Evolutionary conservation across 495 filamentous ascomycete species (phyloP).

Genomic region (Penicillium alfredii): DNA sequence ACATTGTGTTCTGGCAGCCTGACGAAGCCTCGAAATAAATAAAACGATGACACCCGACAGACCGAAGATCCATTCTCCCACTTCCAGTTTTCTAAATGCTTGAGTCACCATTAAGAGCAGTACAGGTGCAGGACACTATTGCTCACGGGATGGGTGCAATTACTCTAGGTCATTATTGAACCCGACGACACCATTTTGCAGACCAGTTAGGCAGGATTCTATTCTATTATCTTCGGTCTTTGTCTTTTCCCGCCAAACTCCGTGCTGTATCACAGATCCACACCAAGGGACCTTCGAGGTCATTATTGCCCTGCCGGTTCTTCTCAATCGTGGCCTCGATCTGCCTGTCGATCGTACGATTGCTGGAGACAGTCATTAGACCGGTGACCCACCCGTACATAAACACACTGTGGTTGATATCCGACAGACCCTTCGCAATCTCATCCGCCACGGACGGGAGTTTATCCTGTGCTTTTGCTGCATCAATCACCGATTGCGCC

Average conservation of each 20-base stretch:
- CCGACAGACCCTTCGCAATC: constrained; percentile 44
- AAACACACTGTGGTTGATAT: constrained; percentile 63
- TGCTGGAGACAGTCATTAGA: constrained; percentile 60
- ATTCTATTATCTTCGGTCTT: constrained; percentile 34
- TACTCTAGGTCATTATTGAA: too few relatives aligned
- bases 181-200: too few relatives aligned
- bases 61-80: too few relatives aligned
- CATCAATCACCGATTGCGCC: constrained; percentile 25
- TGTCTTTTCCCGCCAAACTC: constrained; percentile 62
- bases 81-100: neutral
- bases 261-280: constrained; percentile 60
- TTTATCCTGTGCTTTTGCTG: constrained; percentile 19
- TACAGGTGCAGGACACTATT: neutral
- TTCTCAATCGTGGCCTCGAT: constrained; percentile 50
- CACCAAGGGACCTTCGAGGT: constrained; percentile 48
- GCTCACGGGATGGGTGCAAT: neutral
- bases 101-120: neutral
- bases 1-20: constrained; percentile 86
- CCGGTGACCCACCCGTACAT: constrained; percentile 59
- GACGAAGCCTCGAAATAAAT: constrained; percentile 29
- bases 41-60: constrained; percentile 26
- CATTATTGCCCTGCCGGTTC: constrained; percentile 31
- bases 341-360: constrained; percentile 56
- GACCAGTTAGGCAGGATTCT: too few relatives aligned
- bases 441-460: constrained; percentile 35